A percentile compares a stretch with the other conserved stretches of the same genome.
These are phyloP conservation scores for Elsinoe necatrix DNA, from an alignment of 2,329 filamentous ascomycete species.

Conservation along the genomic window DNA sequence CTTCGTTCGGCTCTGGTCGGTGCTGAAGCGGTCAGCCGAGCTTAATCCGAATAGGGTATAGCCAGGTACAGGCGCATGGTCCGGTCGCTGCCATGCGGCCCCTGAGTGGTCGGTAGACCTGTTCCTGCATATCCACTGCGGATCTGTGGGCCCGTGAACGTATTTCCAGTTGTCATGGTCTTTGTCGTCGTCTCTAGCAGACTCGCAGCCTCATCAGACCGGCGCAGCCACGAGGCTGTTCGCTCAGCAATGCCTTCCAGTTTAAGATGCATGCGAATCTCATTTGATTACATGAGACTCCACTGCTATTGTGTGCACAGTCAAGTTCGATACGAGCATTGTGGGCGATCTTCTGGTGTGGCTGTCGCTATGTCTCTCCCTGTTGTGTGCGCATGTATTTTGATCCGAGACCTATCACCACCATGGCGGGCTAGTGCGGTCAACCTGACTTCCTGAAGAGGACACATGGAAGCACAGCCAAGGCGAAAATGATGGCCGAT, in stretches of 20 bases:
- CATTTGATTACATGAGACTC: neutral
- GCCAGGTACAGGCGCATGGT: constrained; percentile 10
- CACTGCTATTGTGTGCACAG: neutral
- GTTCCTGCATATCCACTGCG: constrained; percentile 13
- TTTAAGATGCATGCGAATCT: constrained; percentile 7
- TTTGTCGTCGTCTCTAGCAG: neutral
- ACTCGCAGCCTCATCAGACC: neutral
- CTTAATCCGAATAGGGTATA: constrained; percentile 1
- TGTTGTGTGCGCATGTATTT: neutral
- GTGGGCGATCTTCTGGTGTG: neutral
- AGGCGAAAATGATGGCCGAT: constrained; percentile 1
- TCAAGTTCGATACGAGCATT: neutral
- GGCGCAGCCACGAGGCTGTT: constrained; percentile 10
- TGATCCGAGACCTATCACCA: constrained; percentile 3
- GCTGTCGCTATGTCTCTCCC: neutral
- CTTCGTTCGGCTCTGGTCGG: constrained; percentile 10
- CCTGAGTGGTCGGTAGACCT: constrained; percentile 6
- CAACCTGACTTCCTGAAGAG: neutral
- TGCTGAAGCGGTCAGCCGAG: constrained; percentile 4
- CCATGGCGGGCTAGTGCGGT: neutral
- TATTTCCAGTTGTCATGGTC: constrained; percentile 9
- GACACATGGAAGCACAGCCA: neutral
- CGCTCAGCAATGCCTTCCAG: neutral
- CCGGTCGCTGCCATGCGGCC: constrained; percentile 9
- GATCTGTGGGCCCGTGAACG: constrained; percentile 7